phyloP scores from a whole-genome alignment of 306 rosid species.

The Arachis stenosperma region DNA sequence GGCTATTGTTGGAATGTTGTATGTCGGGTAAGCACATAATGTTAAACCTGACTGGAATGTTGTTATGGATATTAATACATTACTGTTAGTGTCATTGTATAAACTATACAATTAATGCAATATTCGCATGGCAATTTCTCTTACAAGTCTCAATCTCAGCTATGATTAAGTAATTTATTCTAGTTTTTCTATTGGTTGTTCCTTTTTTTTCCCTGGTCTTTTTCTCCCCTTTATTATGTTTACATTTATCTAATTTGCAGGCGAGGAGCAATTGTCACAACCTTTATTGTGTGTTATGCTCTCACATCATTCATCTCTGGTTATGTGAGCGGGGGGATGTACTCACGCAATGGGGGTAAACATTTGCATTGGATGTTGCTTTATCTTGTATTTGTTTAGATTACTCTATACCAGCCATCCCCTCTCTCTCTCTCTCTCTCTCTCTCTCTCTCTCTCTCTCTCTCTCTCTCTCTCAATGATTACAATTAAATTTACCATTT shows the following conservation, averaged over 20 bases:
- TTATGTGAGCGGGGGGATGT: constrained; percentile 99
- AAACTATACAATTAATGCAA: neutral
- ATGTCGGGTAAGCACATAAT: constrained; percentile 60
- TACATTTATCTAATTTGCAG: constrained; percentile 50
- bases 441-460: neutral
- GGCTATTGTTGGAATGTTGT: constrained; percentile 98
- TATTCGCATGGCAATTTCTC: constrained; percentile 24
- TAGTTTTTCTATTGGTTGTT: constrained; percentile 17
- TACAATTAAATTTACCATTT: constrained; percentile 13
- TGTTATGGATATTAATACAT: constrained; percentile 24
- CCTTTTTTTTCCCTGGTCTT: neutral
- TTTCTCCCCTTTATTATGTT: constrained; percentile 26
- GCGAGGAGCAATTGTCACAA: constrained; percentile 99
- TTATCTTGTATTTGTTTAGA: constrained; percentile 27
- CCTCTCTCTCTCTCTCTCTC: neutral
- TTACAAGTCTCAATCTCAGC: neutral
- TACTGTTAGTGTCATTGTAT: constrained; percentile 4
- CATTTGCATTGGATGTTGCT: constrained; percentile 32
- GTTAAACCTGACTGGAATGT: constrained; percentile 27
- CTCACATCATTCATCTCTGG: constrained; percentile 99
- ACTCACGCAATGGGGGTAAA: constrained; percentile 95
- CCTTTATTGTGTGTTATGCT: constrained; percentile 98
- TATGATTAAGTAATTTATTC: constrained; percentile 12
- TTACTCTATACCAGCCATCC: neutral
- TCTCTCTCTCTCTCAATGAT: constrained; percentile 20